Evolutionary conservation across 1,139 yeast species (phyloP).

Genomic region (Protomyces pachydermus): DNA sequence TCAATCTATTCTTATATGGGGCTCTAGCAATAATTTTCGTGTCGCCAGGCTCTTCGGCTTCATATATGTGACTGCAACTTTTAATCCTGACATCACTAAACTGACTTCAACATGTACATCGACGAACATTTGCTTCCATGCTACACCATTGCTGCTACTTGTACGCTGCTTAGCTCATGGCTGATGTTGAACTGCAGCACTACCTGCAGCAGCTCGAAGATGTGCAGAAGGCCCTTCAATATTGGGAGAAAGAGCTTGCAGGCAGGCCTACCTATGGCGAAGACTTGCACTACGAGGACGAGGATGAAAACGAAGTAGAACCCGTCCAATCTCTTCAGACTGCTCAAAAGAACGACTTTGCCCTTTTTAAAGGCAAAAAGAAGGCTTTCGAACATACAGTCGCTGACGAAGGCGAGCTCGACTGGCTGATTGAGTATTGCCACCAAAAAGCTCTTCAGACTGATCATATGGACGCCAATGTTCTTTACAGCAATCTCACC

Average conservation of each 20-base stretch:
- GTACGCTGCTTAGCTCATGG: background rate
- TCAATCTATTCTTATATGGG: too few species aligned
- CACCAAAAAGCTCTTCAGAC: background rate
- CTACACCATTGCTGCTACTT: too few species aligned
- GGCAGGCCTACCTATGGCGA: background rate
- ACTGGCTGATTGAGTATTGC: constrained; percentile 13
- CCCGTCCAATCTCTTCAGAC: background rate
- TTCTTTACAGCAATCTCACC: constrained; percentile 1
- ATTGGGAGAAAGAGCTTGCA: background rate
- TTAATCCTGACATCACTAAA: too few species aligned
- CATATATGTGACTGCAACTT: too few species aligned
- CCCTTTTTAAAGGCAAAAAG: background rate
- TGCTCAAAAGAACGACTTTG: background rate
- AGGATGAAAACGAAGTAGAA: background rate
- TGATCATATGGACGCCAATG: constrained; percentile 11
- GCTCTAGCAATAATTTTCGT: too few species aligned
- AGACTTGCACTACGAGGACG: background rate
- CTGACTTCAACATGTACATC: too few species aligned
- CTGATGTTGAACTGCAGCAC: background rate
- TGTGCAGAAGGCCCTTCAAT: background rate
- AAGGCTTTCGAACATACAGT: background rate
- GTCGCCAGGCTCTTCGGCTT: too few species aligned
- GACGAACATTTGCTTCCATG: too few species aligned
- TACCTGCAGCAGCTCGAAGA: background rate
- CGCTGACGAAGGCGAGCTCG: background rate